Evolutionary conservation across 106 monocot species (phyloP).

Genomic region (Dendrobium huoshanense): DNA sequence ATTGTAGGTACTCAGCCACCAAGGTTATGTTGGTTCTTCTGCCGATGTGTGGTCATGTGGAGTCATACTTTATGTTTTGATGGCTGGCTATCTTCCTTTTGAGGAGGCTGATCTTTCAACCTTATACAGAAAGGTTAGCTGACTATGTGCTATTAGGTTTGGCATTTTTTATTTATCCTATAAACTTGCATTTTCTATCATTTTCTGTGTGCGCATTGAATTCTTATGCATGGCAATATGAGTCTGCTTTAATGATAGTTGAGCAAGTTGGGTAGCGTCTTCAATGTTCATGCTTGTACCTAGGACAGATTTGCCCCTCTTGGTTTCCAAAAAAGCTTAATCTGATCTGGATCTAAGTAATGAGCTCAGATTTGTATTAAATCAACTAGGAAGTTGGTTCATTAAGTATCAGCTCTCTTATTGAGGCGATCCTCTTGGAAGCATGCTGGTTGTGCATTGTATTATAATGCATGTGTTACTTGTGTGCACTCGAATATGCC

Average conservation of each 20-base stretch:
- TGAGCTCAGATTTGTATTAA: no score
- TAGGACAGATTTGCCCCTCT: not conserved
- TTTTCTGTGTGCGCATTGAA: not conserved
- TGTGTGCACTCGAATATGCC: no score
- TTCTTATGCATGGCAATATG: not conserved
- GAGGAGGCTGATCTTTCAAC: constrained; percentile 70
- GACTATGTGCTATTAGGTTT: not conserved
- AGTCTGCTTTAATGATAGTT: not conserved
- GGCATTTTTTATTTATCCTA: not conserved
- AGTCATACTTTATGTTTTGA: constrained; percentile 85
- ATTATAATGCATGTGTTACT: no score
- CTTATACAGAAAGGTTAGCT: constrained; percentile 62
- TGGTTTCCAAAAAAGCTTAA: not conserved
- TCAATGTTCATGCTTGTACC: not conserved
- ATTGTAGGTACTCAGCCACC: constrained; percentile 64
- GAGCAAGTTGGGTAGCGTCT: not conserved
- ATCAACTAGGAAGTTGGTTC: no score
- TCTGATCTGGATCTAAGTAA: not conserved
- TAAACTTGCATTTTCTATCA: not conserved
- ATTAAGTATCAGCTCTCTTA: no score
- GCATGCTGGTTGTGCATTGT: no score
- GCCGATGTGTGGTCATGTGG: constrained; percentile 97
- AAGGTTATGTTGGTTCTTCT: constrained; percentile 90
- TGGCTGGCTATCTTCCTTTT: constrained; percentile 97
- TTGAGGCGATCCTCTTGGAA: no score